Evolutionary conservation across 148 eudicot genomes (phyloP), one percentile per base, ranked within the genome.

Genomic region (Vaccinium corymbosum): DNA sequence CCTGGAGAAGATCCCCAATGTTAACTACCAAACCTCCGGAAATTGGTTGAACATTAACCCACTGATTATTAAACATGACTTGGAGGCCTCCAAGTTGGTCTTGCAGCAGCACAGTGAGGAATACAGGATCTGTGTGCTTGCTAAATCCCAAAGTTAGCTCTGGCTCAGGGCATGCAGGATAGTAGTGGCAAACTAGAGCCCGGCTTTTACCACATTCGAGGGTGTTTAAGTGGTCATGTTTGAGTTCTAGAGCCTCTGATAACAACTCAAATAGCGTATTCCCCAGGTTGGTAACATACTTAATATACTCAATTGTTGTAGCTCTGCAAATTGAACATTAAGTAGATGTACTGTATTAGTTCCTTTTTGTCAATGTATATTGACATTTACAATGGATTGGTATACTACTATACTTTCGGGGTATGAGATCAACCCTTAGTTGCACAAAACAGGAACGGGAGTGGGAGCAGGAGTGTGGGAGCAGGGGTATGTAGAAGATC

Each of bases 151-250:
- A 62, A 59, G 73, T 80, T 7, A 80, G 9, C 13, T 80, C 82
- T 20, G 82, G 82, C 73, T 81, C 83, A 4, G 83, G 83, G 74
- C 83, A 81, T 66, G 83, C 32, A 0, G 76, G 83, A 64, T 81
- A 68, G 76, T 49, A 81, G 59, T 81, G 61, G n/a, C 32, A 20
- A 9, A 49, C 61, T 25, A 81, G 6, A 19, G 5, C 9, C 7
- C 61, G 9, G 11, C 7, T 38, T 20, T 32, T 50, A 8, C 19
- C 76, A 81, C 83, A 81, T 81, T 66, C 76, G 6, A 81, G 71
- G 57, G 46, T 0, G 49, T 52, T 48, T 49, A 81, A 48, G 55
- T 64, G 71, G 52, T 64, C 51, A 3, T 16, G 22, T 59, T 81
- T 49, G 19, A 81, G 83, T 3, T 75, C 75, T 35, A 64, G 74